Evolutionary conservation across 2,329 filamentous ascomycete species (phyloP), one percentile per base, ranked within the genome.

Genomic region (Chlorencoelia australis): DNA sequence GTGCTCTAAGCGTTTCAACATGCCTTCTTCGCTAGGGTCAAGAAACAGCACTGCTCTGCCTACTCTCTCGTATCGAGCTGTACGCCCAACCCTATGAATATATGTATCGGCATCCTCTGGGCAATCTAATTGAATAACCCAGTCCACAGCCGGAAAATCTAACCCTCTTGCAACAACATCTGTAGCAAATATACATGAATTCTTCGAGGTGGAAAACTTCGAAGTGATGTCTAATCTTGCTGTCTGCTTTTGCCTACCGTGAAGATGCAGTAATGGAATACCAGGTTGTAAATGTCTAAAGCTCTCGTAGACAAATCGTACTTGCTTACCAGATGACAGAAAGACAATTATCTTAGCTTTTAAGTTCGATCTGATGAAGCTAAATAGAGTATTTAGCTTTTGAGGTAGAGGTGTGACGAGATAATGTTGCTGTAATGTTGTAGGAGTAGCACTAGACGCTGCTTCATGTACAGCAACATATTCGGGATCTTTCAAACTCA

Each of bases 41-140:
- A 98, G 65, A 58, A 98, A 95, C 0, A 98, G 60, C 1, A 96
- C 85, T 1, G 91, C 89, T 25, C 81, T 77, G 6, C 91, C 91
- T 35, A 85, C 76, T 45, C 82, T 81, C 52, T 95, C 81, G 58
- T 93, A 96, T 15, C 89, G 75, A n/a, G 91, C 91, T 13, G 91
- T 96, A 19, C 91, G 76, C 2, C 91, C 91, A 4, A 95, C 89
- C 41, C 91, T 78, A 61, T 98, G 91, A 49, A 98, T 96, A 54
- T 98, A 98, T 0, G 91, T 98, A 53, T 96, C 91, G 4, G 84
- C 82, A 58, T 98, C 89, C 59, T 98, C 91, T 0, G 91, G 91
- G 48, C 85, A 94, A 58, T 98, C 91, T n/a, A 85, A 72, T 57
- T 98, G 91, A n/a, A 98, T 86, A 4, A 98, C 91, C 82, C 91